Conservation (phyloP, 2,329 filamentous ascomycete species). For the Ceratocystis cacaofunesta region DNA sequence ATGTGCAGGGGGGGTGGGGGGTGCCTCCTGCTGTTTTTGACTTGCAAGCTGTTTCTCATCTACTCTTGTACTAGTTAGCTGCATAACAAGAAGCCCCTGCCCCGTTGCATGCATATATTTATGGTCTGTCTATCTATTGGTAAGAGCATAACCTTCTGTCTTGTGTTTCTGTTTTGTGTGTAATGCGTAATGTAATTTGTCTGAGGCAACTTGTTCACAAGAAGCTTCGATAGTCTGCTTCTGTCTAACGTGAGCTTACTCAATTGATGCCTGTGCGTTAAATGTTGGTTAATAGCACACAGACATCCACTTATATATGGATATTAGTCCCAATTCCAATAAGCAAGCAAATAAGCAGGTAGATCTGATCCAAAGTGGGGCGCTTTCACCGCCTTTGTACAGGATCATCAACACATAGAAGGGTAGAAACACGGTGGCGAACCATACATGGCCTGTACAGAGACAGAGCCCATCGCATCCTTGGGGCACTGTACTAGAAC, state of each 20-base stretch:
- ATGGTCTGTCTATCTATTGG: neutral
- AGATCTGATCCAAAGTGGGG: neutral
- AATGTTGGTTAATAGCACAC: neutral
- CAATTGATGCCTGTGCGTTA: neutral
- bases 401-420: neutral
- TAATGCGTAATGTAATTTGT: neutral
- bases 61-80: neutral
- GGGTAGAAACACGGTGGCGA: too few relatives aligned
- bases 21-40: neutral
- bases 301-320: neutral
- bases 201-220: neutral
- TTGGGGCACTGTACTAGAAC: too few relatives aligned
- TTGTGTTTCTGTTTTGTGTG: neutral
- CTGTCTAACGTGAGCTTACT: neutral
- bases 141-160: too few relatives aligned
- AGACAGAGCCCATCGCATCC: too few relatives aligned
- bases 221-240: neutral
- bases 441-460: too few relatives aligned
- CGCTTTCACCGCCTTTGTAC: slow-evolving; percentile 1
- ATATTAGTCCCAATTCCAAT: neutral
- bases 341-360: neutral
- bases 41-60: neutral
- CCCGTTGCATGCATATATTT: neutral
- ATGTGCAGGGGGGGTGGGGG: neutral
- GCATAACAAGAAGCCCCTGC: neutral